Evolutionary conservation across 2,329 filamentous ascomycete genomes (phyloP), one percentile per base, ranked within the genome.

Genomic region (Thielaviopsis musarum): DNA sequence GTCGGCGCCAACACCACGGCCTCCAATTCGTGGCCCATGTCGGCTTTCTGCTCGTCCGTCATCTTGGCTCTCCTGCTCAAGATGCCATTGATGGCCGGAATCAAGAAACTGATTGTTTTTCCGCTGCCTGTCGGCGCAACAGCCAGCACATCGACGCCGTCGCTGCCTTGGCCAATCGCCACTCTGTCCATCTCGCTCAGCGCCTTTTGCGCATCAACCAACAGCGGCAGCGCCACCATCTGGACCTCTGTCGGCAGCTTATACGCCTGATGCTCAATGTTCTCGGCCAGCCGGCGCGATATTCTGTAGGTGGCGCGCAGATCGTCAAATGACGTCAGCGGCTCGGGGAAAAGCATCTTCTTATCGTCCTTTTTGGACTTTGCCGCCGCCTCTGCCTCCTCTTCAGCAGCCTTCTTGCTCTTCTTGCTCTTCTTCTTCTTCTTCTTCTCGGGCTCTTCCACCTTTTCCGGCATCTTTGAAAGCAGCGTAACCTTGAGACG

Each of bases 81-180:
- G 51, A 95, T 83, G 53, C 81, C 79, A 67, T 95, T 85, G 65
- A 98, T 83, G 2, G 90, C 78, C 0, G 91, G 91, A 51, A 98
- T 87, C 66, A 97, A 72, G 67, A 96, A 98, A 19, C 90, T 89
- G 63, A 98, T 75, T 0, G 93, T 98, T 75, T 98, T 98, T 52
- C 93, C 93, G 69, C 91, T 97, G 24, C 93, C 93, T 0, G 93
- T 98, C 1, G 93, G 93, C 2, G 93, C 93, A 52, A 97, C 83
- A 0, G 88, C 88, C 63, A 98, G 71, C 48, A 98, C 81, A 73
- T 98, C 85, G 3, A 56, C 51, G 2, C 30, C 70, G 56, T 65
- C 63, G 6, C 64, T 64, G 28, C 68, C 63, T 15, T 66, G 59
- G 2, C 58, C 65, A n/a, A 60, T 34, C 4, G 19, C 49, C 21